Conservation (phyloP, 2,329 filamentous ascomycete genomes). For the Ophiocordyceps camponoti-leonardi region DNA sequence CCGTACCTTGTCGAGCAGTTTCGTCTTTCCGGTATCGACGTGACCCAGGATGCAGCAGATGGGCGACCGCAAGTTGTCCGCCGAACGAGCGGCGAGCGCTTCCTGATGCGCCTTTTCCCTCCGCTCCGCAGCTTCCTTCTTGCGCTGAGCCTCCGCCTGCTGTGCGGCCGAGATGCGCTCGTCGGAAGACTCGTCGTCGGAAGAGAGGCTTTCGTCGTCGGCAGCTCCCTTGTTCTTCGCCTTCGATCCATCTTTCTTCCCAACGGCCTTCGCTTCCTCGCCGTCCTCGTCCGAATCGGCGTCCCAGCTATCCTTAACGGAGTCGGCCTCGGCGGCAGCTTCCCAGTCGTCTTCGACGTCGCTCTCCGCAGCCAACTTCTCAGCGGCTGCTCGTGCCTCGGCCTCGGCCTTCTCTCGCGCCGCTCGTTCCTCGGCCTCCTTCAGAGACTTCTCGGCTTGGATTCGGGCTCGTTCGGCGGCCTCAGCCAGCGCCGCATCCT, state of each 20-base stretch:
- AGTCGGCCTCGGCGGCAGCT: conserved; percentile 53
- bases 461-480: conserved; percentile 53
- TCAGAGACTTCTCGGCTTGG: conserved; percentile 50
- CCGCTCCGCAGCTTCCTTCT: conserved; percentile 76
- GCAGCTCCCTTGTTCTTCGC: conserved; percentile 13
- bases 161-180: conserved; percentile 60
- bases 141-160: conserved; percentile 56
- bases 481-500: conserved; percentile 62
- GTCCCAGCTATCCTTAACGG: conserved; percentile 92
- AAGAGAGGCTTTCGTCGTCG: conserved; percentile 14
- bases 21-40: conserved; percentile 99
- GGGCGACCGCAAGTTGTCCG: conserved; percentile 86
- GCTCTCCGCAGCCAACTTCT: conserved; percentile 36
- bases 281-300: conserved; percentile 61
- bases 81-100: conserved; percentile 76
- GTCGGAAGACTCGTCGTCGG: conserved; percentile 48
- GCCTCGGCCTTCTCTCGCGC: conserved; percentile 37
- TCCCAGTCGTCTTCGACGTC: conserved; percentile 78
- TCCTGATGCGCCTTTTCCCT: conserved; percentile 83
- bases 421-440: conserved; percentile 44
- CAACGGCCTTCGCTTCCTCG: conserved; percentile 16
- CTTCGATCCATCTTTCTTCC: conserved; percentile 20
- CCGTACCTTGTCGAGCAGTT: conserved; percentile 93
- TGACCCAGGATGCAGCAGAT: conserved; percentile 99
- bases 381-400: conserved; percentile 35